Evolutionary conservation across 2,329 filamentous ascomycete species (phyloP).

Genomic region (Dothistroma septosporum): DNA sequence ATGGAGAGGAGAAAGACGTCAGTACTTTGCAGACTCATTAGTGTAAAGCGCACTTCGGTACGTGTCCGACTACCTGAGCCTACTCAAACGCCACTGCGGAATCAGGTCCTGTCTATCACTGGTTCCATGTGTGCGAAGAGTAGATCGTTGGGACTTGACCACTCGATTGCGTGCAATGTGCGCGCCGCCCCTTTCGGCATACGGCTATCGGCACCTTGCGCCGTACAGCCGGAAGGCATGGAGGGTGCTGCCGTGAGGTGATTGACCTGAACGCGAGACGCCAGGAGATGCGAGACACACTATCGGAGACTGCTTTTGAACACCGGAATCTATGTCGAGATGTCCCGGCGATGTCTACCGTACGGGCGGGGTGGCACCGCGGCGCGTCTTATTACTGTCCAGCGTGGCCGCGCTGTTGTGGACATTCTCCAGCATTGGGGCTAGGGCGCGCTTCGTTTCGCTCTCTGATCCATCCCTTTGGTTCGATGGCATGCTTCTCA

Average conservation of each 20-base stretch:
- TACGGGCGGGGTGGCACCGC: too few species aligned
- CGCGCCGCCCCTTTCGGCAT: background rate
- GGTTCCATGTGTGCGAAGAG: background rate
- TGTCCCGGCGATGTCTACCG: too few species aligned
- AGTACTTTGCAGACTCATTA: background rate
- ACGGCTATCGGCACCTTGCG: background rate
- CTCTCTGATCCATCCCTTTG: too few species aligned
- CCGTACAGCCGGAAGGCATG: background rate
- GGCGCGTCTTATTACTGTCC: too few species aligned
- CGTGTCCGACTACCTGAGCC: background rate
- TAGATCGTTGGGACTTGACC: background rate
- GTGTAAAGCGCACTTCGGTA: background rate
- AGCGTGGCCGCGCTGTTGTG: too few species aligned
- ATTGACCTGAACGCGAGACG: too few species aligned
- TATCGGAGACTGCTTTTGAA: too few species aligned
- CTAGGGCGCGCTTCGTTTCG: too few species aligned
- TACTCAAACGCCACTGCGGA: background rate
- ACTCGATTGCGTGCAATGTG: background rate
- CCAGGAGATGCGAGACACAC: too few species aligned
- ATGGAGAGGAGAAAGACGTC: background rate
- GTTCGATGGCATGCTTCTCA: too few species aligned
- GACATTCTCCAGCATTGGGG: too few species aligned
- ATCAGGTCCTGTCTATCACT: background rate
- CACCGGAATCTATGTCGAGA: too few species aligned
- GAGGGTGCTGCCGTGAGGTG: background rate